Evolutionary conservation across 768 basidiomycete species (phyloP).

Genomic region (Suillus occidentalis): DNA sequence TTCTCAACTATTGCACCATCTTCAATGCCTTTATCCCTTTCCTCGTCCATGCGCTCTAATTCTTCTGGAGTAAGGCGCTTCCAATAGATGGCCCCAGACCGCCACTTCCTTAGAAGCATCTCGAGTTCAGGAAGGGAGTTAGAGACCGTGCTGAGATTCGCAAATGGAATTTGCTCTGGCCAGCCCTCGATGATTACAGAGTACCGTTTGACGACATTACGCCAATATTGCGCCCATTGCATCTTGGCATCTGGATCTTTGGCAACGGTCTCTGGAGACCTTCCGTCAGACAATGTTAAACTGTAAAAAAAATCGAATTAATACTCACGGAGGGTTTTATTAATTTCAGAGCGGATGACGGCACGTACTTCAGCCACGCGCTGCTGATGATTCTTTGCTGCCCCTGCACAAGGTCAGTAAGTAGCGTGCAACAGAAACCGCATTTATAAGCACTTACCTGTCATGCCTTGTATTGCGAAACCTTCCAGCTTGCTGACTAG

Average conservation of each 20-base stretch:
- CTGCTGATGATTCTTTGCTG: slow-evolving; percentile 5
- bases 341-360: not conserved
- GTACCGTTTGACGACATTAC: not conserved
- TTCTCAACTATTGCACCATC: not conserved
- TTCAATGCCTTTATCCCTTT: not conserved
- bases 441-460: slow-evolving; percentile 4
- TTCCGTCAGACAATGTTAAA: not conserved
- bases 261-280: slow-evolving; percentile 1
- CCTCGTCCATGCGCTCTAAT: not conserved
- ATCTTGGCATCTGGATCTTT: slow-evolving; percentile 1
- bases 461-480: slow-evolving; percentile 7
- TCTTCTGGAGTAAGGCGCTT: not conserved
- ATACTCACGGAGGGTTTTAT: not conserved
- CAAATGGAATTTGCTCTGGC: slow-evolving; percentile 4
- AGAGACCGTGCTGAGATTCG: slow-evolving; percentile 3
- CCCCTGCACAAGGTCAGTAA: not conserved
- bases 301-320: too few relatives aligned
- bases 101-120: slow-evolving; percentile 6
- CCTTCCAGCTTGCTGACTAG: slow-evolving; percentile 12
- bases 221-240: slow-evolving; percentile 6
- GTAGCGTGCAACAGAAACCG: not conserved
- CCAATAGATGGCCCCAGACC: slow-evolving; percentile 3
- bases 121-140: slow-evolving; percentile 3
- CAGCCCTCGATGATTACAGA: slow-evolving; percentile 6
- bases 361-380: not conserved